Evolutionary conservation across 805 yeast species (phyloP).

Genomic region (Candida tammaniensis): DNA sequence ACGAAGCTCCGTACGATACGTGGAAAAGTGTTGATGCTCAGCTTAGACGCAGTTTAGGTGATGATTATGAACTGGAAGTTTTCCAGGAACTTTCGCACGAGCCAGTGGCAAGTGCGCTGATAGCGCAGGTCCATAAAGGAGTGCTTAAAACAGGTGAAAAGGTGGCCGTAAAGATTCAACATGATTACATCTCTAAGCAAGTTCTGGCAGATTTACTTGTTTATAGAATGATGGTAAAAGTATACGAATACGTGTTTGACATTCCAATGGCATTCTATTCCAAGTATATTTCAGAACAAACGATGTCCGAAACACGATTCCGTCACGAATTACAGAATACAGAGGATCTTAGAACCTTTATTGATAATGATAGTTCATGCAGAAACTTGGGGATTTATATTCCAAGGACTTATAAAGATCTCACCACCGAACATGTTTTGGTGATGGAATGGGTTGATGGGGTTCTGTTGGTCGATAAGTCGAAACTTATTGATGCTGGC

Average conservation of each 20-base stretch:
- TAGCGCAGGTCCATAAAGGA: conserved; percentile 69
- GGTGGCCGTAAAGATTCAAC: conserved; percentile 70
- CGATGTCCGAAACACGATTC: conserved; percentile 63
- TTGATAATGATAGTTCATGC: conserved; percentile 44
- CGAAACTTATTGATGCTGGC: conserved; percentile 36
- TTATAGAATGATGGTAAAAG: conserved; percentile 48
- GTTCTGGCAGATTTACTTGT: conserved; percentile 59
- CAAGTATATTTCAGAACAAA: conserved; percentile 53
- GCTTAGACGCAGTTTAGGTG: conserved; percentile 20
- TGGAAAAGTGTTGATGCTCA: conserved; percentile 47
- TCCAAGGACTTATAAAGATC: conserved; percentile 49
- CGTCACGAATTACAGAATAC: conserved; percentile 54
- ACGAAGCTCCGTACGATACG: conserved; percentile 60
- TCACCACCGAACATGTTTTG: conserved; percentile 50
- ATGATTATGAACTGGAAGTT: conserved; percentile 18
- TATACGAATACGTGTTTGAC: conserved; percentile 59
- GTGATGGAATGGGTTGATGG: conserved; percentile 81
- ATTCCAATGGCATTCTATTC: conserved; percentile 60
- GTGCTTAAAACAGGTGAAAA: conserved; percentile 41
- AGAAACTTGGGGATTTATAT: conserved; percentile 43
- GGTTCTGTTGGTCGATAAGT: conserved; percentile 48
- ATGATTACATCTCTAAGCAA: conserved; percentile 59
- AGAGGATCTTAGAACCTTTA: conserved; percentile 29
- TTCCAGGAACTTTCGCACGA: conserved; percentile 48
- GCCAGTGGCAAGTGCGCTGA: conserved; percentile 74